These are phyloP conservation scores for Mycena polygramma DNA, from an alignment of 768 basidiomycete species.

Conservation along the genomic window DNA sequence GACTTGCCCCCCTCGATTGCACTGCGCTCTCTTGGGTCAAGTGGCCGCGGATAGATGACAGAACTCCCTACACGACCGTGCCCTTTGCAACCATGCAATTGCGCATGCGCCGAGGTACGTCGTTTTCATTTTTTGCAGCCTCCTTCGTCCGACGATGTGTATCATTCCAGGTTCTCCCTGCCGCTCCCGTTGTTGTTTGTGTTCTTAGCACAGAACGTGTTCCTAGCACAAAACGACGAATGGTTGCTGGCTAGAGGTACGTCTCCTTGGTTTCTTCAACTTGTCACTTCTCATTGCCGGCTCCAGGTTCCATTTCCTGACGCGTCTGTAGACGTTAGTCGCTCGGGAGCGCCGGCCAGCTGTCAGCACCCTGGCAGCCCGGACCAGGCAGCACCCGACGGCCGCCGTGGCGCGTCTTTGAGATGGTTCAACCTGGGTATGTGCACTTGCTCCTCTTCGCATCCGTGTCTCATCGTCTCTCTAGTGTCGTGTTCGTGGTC, in stretches of 20 bases:
- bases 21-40: background rate
- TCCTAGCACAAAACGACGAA: too few species aligned
- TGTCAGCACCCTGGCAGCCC: too few species aligned
- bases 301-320: slow-evolving; percentile 12
- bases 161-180: background rate
- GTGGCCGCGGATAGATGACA: background rate
- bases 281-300: background rate
- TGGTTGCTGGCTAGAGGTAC: slow-evolving; percentile 22
- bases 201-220: too few species aligned
- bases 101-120: slow-evolving; percentile 9
- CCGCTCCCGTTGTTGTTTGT: background rate
- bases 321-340: too few species aligned
- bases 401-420: background rate
- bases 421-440: slow-evolving; percentile 15
- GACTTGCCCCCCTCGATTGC: slow-evolving; percentile 6
- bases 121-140: background rate
- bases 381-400: background rate
- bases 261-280: background rate
- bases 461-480: background rate
- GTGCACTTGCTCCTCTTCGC: background rate
- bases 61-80: background rate
- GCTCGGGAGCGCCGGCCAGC: too few species aligned
- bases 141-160: background rate
- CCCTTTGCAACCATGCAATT: background rate
- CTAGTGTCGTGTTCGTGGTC: slow-evolving; percentile 2